Evolutionary conservation across 2,329 filamentous ascomycete genomes (phyloP).

Genomic region (Pseudogymnoascus sp.): DNA sequence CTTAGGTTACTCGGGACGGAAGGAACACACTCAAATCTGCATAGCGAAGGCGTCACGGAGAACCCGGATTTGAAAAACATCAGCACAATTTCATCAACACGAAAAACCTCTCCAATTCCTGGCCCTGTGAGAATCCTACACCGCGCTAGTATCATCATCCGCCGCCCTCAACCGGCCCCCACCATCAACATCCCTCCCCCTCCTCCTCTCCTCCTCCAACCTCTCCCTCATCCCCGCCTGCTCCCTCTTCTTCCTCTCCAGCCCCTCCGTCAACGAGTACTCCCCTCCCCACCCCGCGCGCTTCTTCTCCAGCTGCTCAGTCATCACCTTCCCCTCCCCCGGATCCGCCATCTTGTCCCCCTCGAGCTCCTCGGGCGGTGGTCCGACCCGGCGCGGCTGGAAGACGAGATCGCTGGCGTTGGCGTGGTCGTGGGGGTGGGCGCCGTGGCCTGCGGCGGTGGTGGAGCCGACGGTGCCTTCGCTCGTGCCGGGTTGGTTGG

Average conservation of each 20-base stretch:
- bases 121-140: conserved; percentile 13
- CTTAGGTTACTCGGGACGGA: neutral
- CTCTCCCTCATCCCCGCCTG: conserved; percentile 24
- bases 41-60: conserved; percentile 25
- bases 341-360: conserved; percentile 26
- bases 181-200: conserved; percentile 24
- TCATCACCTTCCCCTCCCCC: conserved; percentile 26
- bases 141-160: conserved; percentile 23
- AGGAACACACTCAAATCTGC: conserved; percentile 11
- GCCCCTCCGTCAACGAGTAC: conserved; percentile 21
- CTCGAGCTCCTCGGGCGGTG: conserved; percentile 25
- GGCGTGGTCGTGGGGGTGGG: conserved; percentile 23
- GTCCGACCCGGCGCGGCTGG: conserved; percentile 20
- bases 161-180: conserved; percentile 21
- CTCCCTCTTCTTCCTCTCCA: conserved; percentile 27
- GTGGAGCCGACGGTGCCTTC: conserved; percentile 22
- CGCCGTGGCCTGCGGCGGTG: conserved; percentile 24
- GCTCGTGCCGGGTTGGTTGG: conserved; percentile 19
- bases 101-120: neutral
- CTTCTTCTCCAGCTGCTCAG: conserved; percentile 26
- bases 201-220: conserved; percentile 20
- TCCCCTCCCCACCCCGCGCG: conserved; percentile 27
- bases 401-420: conserved; percentile 21
- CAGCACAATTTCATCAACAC: neutral
- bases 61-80: conserved; percentile 7